Conservation (phyloP, 306 rosid genomes). For the Vicia sativa region DNA sequence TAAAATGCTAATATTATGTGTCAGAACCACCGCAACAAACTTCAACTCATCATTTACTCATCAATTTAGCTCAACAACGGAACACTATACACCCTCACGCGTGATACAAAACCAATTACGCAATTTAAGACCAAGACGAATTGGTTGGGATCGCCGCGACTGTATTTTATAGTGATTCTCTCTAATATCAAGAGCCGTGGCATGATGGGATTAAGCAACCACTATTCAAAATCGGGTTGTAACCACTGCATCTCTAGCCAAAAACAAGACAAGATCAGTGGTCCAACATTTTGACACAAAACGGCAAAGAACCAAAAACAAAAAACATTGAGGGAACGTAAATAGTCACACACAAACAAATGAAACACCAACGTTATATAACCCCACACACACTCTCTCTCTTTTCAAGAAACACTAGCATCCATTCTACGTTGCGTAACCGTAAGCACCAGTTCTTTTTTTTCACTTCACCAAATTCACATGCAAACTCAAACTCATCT, state of each 20-base stretch:
- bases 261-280: conserved; percentile 18
- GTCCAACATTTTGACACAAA: conserved; percentile 25
- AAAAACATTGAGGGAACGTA: background rate
- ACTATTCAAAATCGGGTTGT: background rate
- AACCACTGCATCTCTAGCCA: background rate
- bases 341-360: conserved; percentile 3
- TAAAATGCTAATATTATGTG: too few species aligned
- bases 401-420: background rate
- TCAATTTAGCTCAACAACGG: too few species aligned
- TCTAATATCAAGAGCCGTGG: background rate
- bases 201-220: background rate
- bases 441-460: conserved; percentile 12
- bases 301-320: conserved; percentile 18
- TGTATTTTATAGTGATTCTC: background rate
- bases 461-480: conserved; percentile 33
- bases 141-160: too few species aligned
- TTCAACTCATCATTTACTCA: too few species aligned
- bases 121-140: too few species aligned
- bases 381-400: conserved; percentile 35
- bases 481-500: conserved; percentile 21
- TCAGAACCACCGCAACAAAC: too few species aligned
- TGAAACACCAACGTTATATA: background rate
- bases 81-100: too few species aligned
- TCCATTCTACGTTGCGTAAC: conserved; percentile 46
- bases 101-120: too few species aligned